Evolutionary conservation across 2,329 filamentous ascomycete species (phyloP), one percentile per base, ranked within the genome.

Genomic region (Fusarium tupiense): DNA sequence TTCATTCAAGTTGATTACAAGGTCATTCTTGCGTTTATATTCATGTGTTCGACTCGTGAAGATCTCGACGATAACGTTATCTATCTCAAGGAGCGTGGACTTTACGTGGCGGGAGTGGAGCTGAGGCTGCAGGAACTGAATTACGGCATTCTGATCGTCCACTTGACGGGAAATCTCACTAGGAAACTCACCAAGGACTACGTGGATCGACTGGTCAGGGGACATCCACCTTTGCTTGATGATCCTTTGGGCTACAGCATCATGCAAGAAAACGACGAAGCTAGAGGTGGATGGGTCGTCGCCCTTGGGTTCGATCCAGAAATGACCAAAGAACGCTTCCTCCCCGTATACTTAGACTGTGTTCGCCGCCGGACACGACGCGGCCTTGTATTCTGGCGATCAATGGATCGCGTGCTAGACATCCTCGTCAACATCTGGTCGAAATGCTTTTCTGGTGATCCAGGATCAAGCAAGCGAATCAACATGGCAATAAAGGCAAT

Each of bases 111-210:
- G 8, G 40, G 13, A 8, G 41, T 44, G 2, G 41, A 17, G 16
- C n/a, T 44, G n/a, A 19, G 6, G 4, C 6, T 44, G 16, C 43
- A 24, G 0, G 43, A 24, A 5, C 6, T 44, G 1, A 4, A 19
- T 8, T 24, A 6, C 10, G 43, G 43, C 6, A 44, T 12, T 12
- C 16, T 44, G 1, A 4, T 24, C 10, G 10, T 24, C n/a, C 43
- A 44, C 1, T 6, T 44, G 43, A 44, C 10, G 6, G 16, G n/a
- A 0, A 24, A 0, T 8, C n/a, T 44, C 2, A 8, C 41, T 8
- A 44, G 41, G 41, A 24, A 5, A 12, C 41, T 44, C 2, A 44
- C 41, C 43, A 24, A 24, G 43, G 4, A 24, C 43, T 24, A 44
- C n/a, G n/a, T 44, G n/a, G n/a, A 44, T 7, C n/a, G 16, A 12